A percentile compares a stretch with the other conserved stretches of the same genome.
These are phyloP conservation scores for Plenodomus tracheiphilus DNA, from an alignment of 2,329 filamentous ascomycete genomes.

Conservation along the genomic window DNA sequence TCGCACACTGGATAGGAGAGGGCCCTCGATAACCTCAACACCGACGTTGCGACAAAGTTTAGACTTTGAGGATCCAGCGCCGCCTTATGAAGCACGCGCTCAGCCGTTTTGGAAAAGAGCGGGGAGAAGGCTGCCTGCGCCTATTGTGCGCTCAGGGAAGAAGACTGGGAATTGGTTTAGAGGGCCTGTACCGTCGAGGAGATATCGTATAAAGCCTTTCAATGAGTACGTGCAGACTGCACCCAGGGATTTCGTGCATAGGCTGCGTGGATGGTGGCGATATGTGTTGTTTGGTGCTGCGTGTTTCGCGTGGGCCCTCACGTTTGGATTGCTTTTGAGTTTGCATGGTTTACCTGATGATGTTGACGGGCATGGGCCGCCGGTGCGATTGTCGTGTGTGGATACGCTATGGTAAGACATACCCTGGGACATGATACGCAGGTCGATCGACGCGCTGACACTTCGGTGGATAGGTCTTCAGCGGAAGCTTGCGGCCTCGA, in stretches of 20 bases:
- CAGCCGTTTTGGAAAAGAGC: constrained; percentile 2
- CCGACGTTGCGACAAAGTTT: constrained; percentile 2
- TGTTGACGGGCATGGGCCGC: constrained; percentile 70
- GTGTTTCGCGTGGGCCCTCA: constrained; percentile 67
- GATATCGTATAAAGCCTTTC: constrained; percentile 52
- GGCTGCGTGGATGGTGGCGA: constrained; percentile 60
- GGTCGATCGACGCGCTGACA: too few relatives aligned
- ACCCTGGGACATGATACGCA: too few relatives aligned
- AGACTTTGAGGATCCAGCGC: constrained; percentile 4
- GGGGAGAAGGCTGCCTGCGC: constrained; percentile 21
- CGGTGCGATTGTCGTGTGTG: constrained; percentile 67
- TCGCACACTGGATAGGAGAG: constrained; percentile 1
- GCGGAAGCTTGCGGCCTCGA: constrained; percentile 54
- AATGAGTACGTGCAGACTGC: constrained; percentile 69
- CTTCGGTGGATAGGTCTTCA: constrained; percentile 23
- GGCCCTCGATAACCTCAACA: constrained; percentile 5
- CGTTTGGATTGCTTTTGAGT: constrained; percentile 69
- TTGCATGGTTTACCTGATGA: constrained; percentile 60
- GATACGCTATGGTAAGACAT: constrained; percentile 65
- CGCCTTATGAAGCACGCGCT: constrained; percentile 1
- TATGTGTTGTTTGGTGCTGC: constrained; percentile 60
- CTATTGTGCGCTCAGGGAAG: constrained; percentile 16
- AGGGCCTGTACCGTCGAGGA: constrained; percentile 49
- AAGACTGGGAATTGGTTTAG: constrained; percentile 48
- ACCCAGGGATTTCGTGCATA: constrained; percentile 63